Conservation (phyloP, 148 eudicot genomes). For the Pouteria glomerata region DNA sequence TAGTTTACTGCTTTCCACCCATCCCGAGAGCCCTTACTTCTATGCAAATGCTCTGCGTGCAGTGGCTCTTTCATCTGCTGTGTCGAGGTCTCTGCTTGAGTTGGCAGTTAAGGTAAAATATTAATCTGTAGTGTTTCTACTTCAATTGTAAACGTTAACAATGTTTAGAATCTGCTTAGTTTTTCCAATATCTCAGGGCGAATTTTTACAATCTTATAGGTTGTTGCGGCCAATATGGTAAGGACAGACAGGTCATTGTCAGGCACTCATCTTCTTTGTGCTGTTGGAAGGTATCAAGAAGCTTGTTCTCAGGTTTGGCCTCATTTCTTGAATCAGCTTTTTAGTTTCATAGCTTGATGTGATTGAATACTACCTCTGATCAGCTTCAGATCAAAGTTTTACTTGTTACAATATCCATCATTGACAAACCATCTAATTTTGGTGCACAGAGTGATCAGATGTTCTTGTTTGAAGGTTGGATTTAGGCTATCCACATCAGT, state of each 20-base stretch:
- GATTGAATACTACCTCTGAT: too few species aligned
- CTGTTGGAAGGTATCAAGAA: constrained; percentile 98
- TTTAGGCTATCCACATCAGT: too few species aligned
- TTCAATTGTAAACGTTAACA: background rate
- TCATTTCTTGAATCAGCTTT: constrained; percentile 1
- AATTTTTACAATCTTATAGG: constrained; percentile 45
- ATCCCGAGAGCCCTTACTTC: constrained; percentile 92
- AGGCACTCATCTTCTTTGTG: constrained; percentile 96
- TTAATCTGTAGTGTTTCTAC: background rate
- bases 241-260: constrained; percentile 90
- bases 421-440: background rate
- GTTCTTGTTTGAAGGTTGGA: too few species aligned
- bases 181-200: background rate
- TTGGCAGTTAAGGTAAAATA: constrained; percentile 89
- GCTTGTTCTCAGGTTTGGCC: constrained; percentile 91
- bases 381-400: background rate
- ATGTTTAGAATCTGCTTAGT: background rate
- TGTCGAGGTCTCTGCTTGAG: constrained; percentile 83
- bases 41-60: constrained; percentile 93
- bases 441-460: too few species aligned
- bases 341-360: background rate
- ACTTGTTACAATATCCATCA: background rate
- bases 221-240: constrained; percentile 99
- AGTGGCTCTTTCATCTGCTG: constrained; percentile 97
- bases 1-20: constrained; percentile 88